Base-by-base conservation (phyloP, 1,139 yeast genomes). In the Diutina mesorugosa region DNA sequence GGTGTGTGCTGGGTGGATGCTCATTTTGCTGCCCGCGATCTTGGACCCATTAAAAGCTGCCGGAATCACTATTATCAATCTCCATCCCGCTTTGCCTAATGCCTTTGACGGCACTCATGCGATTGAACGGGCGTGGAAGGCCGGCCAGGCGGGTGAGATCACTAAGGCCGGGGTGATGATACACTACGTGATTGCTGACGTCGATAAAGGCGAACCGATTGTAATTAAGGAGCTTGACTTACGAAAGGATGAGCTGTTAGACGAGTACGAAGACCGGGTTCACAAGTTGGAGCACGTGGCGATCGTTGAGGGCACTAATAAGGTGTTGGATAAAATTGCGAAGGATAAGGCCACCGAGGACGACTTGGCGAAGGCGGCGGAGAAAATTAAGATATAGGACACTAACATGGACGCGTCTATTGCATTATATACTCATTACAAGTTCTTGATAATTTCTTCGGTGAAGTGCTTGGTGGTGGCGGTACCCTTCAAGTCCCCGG, bases 1-100 rank as follows among this genome's bases (percentile, higher is more conserved):
- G 55, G 97, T 93, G 7, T 93, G 99, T 72, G 99, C 99, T 8
- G 99, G 99, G 2, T 93, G 99, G 98, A 86, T 93, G 93, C 79
- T 93, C 58, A 93, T 93, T 59, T 76, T 93, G 61, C 87, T 97
- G 1, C 85, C 90, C 2, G 76, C 81, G 18, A 90, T 89, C 60
- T 74, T 93, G 61, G 73, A 75, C 54, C 91, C 93, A 2, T 71
- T 91, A 54, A 82, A 76, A 57, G 69, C 77, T 8, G 81, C 79
- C 3, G 76, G 79, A 0, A 79, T 90, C 41, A 87, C 90, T 35
- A 90, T 93, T 60, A 90, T 93, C 65, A 93, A 93, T 66, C 74
- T 93, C 59, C 99, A 93, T 68, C 99, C 99, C 2, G 98, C 99
- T 0, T 79, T 93, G 58, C 99, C 99, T 1, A 97, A 97, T 29